Conservation (phyloP, 768 basidiomycete species). For the Lactarius hengduanensis region DNA sequence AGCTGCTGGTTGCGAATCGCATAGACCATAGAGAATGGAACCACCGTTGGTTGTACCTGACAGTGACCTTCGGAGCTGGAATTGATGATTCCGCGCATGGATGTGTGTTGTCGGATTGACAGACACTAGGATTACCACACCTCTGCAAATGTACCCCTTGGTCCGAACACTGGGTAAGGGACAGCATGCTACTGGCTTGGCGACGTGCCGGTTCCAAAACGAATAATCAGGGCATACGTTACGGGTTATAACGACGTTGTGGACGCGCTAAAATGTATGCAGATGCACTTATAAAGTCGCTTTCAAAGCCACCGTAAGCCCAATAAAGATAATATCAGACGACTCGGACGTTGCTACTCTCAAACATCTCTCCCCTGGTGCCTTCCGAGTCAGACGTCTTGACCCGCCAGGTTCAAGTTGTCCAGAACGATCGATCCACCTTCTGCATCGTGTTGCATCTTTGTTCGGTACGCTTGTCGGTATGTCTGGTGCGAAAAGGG, state of each 20-base stretch:
- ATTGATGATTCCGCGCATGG: not conserved
- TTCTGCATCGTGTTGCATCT: not conserved
- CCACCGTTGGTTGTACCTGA: not conserved
- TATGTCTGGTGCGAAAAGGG: not conserved
- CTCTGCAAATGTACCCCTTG: no score
- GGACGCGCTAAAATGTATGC: not conserved
- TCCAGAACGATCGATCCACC: not conserved
- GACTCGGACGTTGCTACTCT: not conserved
- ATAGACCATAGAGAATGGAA: not conserved
- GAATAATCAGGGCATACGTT: not conserved
- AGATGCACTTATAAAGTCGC: not conserved
- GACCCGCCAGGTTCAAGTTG: not conserved
- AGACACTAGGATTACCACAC: not conserved
- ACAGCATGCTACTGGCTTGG: not conserved
- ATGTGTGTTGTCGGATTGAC: not conserved
- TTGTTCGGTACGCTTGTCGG: not conserved
- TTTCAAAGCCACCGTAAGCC: not conserved
- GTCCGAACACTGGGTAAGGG: no score
- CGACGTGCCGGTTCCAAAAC: not conserved
- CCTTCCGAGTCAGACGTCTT: not conserved
- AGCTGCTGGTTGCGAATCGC: not conserved
- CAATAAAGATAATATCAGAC: constrained; percentile 2
- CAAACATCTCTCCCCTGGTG: not conserved
- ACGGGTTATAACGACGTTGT: not conserved
- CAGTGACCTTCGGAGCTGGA: not conserved